Evolutionary conservation across 768 basidiomycete species (phyloP), one percentile per base, ranked within the genome.

Genomic region (Hericium rajendrae): DNA sequence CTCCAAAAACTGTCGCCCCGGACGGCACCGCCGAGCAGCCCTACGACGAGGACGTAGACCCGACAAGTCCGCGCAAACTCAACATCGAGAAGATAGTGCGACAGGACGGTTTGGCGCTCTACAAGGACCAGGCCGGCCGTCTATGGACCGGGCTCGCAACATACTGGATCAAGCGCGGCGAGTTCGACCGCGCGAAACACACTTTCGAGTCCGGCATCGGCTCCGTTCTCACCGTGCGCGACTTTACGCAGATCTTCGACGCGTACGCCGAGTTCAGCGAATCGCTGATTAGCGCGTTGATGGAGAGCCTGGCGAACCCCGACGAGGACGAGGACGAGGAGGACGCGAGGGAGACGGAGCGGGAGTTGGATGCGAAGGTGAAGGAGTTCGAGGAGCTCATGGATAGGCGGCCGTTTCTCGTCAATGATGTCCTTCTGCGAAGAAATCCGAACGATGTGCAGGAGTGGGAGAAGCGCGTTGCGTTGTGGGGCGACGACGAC

Each of bases 391-490:
- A 97, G 70, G 88, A 85, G 41, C 70, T 99, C 63, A 95, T 95
- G 78, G 97, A 99, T 69, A 79, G 94, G 51, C 73, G 97, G 67
- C 95, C 93, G 2, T 98, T 99, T 78, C 76, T 99, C 60, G 85
- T 97, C 49, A 99, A 99, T 65, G 94, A 97, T 65, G 97, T 98
- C 12, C 73, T 98, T 15, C 70, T 98, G 38, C 75, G 97, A 60
- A 76, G 97, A 65, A 99, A 99, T 76, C 91, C 92, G 4, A 91
- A 97, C 64, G 97, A 99, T 65, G 97, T 98, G 2, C 93, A 97
- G 63, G 97, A 99, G 69, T 99, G 97, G 97, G 97, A 98, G 74
- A 99, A 99, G 72, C 78, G 95, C 38, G 82, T 98, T 18, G 94
- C 94, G 2, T 72, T 98, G 26, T 95, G 84, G 81, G 97, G 89